phyloP scores from a whole-genome alignment of 176 grass and related monocot genomes.

The Miscanthus lutarioriparius region DNA sequence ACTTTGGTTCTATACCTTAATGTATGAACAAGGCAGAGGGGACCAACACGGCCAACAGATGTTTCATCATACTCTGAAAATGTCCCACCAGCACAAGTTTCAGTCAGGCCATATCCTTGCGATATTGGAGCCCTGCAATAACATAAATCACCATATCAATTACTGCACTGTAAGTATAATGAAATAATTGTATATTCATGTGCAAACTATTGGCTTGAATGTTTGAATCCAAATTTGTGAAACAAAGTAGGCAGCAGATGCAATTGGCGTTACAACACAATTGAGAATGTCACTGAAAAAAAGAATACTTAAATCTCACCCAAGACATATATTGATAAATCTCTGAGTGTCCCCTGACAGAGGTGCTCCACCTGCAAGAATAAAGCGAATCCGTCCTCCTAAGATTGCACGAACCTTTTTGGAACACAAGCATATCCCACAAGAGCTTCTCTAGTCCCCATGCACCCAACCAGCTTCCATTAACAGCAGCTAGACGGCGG shows the following conservation, averaged over 20 bases:
- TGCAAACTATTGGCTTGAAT: conserved; percentile 3
- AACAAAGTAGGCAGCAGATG: neutral
- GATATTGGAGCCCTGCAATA: conserved; percentile 77
- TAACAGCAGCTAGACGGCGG: conserved; percentile 79
- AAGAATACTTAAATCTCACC: conserved; percentile 56
- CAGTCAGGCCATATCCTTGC: conserved; percentile 97
- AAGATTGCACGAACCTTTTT: conserved; percentile 75
- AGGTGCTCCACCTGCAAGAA: conserved; percentile 89
- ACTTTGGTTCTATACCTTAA: conserved; percentile 59
- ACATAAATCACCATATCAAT: conserved; percentile 4
- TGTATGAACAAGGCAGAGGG: conserved; percentile 81
- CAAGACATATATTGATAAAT: conserved; percentile 99
- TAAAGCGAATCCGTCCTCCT: conserved; percentile 77
- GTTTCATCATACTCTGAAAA: conserved; percentile 88
- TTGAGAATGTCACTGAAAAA: neutral
- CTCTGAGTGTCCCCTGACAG: conserved; percentile 81
- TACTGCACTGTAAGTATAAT: neutral
- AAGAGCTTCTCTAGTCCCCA: conserved; percentile 84
- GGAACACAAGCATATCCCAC: conserved; percentile 93
- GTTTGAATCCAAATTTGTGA: neutral
- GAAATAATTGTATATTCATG: neutral
- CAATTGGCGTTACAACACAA: neutral
- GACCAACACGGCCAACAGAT: conserved; percentile 89
- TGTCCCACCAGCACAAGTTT: conserved; percentile 91
- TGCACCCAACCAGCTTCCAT: conserved; percentile 96